Conservation (phyloP, 148 eudicot species). For the Cornus florida region DNA sequence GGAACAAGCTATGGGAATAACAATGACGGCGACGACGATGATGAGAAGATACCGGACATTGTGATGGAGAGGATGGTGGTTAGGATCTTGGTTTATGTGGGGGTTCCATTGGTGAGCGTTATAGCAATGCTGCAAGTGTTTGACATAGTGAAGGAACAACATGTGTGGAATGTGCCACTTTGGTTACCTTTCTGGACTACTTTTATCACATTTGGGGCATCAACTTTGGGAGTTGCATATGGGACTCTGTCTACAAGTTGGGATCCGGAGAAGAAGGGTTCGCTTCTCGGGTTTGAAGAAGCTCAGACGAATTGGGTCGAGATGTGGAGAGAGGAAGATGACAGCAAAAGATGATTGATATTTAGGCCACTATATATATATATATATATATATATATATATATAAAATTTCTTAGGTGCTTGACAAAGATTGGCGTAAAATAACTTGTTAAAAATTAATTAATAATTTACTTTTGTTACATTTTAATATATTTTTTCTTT, state of each 20-base stretch:
- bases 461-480: too few species aligned
- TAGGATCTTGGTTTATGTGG: constrained; percentile 61
- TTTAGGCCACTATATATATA: too few species aligned
- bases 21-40: constrained; percentile 48
- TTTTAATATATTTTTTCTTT: too few species aligned
- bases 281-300: constrained; percentile 72
- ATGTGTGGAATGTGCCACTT: constrained; percentile 54
- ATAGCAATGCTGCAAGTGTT: constrained; percentile 41
- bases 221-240: constrained; percentile 75
- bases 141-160: constrained; percentile 42
- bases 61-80: constrained; percentile 67
- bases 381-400: too few species aligned
- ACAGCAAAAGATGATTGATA: background rate
- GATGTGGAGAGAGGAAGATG: constrained; percentile 79
- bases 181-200: constrained; percentile 71
- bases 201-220: constrained; percentile 71
- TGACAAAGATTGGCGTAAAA: too few species aligned
- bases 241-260: constrained; percentile 81
- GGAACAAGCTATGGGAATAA: background rate
- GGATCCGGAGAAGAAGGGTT: constrained; percentile 63
- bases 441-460: too few species aligned
- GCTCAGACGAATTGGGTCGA: constrained; percentile 72
- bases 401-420: too few species aligned
- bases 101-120: constrained; percentile 56
- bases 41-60: constrained; percentile 60